phyloP scores from a whole-genome alignment of 257 asterid genomes.

The Solanum pimpinellifolium region DNA sequence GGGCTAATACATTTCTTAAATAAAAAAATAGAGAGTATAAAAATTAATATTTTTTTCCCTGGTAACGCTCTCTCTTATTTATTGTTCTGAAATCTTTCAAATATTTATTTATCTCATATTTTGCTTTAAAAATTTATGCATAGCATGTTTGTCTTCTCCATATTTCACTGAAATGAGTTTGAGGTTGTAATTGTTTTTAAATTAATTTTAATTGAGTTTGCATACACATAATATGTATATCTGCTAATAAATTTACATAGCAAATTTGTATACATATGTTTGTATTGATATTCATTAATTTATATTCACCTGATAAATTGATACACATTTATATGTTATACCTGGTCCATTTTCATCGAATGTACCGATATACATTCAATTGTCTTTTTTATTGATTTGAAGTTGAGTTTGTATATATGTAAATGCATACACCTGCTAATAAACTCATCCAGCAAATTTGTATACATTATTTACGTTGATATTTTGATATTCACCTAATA shows the following conservation, averaged over 20 bases:
- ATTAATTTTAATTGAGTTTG: not conserved
- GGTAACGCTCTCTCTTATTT: not conserved
- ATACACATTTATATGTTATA: no score
- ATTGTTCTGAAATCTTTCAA: not conserved
- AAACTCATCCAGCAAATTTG: not conserved
- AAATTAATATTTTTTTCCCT: not conserved
- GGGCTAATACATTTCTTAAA: not conserved
- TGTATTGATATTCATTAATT: not conserved
- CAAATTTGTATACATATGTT: not conserved
- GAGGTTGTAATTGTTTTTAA: not conserved
- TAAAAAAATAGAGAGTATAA: not conserved
- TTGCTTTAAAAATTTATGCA: not conserved
- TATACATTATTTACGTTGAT: not conserved
- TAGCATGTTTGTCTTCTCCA: not conserved
- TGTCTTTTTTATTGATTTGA: no score
- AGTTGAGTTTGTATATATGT: not conserved
- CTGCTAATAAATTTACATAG: not conserved
- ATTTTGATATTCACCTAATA: no score
- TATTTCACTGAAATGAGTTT: not conserved
- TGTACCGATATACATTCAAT: no score
- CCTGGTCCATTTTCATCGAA: not conserved
- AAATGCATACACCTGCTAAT: not conserved
- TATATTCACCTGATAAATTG: not conserved
- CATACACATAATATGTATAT: not conserved
- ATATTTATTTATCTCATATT: no score